A percentile compares a stretch with the other conserved stretches of the same genome.
phyloP scores from a whole-genome alignment of 139 green algal genomes.

The Diplosphaera chodatii region DNA sequence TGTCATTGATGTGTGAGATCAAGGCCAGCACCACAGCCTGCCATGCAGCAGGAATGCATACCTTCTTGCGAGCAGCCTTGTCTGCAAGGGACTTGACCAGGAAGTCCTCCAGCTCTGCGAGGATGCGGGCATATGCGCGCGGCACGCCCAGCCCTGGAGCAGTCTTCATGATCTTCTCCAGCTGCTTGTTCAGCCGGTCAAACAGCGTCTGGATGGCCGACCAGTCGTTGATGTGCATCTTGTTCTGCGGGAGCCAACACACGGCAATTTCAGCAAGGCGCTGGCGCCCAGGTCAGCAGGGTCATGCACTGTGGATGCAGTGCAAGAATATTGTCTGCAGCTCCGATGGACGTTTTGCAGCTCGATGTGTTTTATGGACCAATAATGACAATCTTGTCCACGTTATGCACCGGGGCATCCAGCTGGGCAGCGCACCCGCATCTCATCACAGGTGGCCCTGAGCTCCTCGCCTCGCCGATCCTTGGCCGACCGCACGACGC shows the following conservation, averaged over 20 bases:
- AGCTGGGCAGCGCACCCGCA: conserved; percentile 58
- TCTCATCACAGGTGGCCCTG: conserved; percentile 70
- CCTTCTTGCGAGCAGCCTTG: conserved; percentile 91
- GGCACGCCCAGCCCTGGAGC: conserved; percentile 40
- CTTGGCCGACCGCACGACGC: conserved; percentile 76
- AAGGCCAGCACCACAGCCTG: no score
- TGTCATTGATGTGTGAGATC: no score
- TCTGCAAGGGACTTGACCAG: conserved; percentile 52
- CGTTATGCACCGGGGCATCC: background rate
- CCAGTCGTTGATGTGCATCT: conserved; percentile 99
- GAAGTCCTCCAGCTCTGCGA: conserved; percentile 91
- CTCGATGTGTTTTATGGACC: background rate
- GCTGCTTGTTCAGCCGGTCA: conserved; percentile 97
- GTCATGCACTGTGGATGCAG: no score
- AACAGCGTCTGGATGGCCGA: conserved; percentile 84
- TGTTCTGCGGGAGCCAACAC: conserved; percentile 68
- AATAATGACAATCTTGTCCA: background rate
- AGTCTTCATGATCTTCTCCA: conserved; percentile 79
- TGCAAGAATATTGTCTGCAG: no score
- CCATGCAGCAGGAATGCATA: conserved; percentile 39
- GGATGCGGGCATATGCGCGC: conserved; percentile 76
- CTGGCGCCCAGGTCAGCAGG: no score
- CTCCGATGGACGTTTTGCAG: background rate
- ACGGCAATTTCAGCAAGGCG: no score
- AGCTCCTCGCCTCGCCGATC: conserved; percentile 87